Base-by-base conservation (phyloP, 441 rosid genomes). In the Raphanus hybrid region DNA sequence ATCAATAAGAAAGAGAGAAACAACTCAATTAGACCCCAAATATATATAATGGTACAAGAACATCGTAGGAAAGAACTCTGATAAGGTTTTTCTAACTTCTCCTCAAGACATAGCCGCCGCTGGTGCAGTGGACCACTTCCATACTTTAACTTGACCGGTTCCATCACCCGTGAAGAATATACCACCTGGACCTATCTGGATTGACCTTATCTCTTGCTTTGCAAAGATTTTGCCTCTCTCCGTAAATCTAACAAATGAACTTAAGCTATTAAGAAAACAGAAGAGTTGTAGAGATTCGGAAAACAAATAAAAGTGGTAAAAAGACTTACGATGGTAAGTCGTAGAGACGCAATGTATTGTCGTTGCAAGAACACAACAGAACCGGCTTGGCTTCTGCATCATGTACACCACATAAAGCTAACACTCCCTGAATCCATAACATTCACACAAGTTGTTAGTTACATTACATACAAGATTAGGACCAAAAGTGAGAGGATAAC, bases 321-420 rank as follows among this genome's bases (percentile, higher is more conserved):
- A 78, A 7, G 1, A 84, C 99, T 94, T 83, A 96, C 99, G 99
- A 91, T 64, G 99, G 99, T 65, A 96, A 77, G 87, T 96, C 98
- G 37, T 88, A 92, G 37, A 90, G 84, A 48, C 89, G 92, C 58
- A 92, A 82, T 8, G 96, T 77, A 64, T 87, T 89, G 79, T 96
- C 99, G 71, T 92, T 93, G 84, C 97, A 88, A 20, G 96, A 80
- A 67, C 98, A 87, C 69, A 96, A 65, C 90, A 94, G 81, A 64
- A 94, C 84, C 14, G 99, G 99, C 80, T 90, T 94, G 76, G 90
- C 93, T 80, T 94, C 99, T 27, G 83, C 85, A 83, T 92, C 98
- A 80, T 83, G 92, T 90, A 91, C 86, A 72, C 99, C 99, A 71
- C 92, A 88, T 32, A 93, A 82, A 18, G 85, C 83, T 65, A 96